Evolutionary conservation across 257 asterid genomes (phyloP).

Genomic region (Solanum chilense): DNA sequence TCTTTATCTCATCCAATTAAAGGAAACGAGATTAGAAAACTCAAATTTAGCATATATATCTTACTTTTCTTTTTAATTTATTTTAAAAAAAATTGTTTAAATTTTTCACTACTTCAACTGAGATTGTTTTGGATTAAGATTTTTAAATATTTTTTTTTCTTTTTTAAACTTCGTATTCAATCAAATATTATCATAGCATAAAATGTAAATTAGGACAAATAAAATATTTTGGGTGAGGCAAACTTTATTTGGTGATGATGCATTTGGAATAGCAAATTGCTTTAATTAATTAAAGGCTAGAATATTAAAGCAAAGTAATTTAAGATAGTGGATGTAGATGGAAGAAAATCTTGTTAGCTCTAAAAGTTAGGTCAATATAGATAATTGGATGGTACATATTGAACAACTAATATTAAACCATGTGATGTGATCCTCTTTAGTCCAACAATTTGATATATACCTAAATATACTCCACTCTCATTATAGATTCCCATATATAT

Average conservation of each 20-base stretch:
- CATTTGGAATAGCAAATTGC: background rate
- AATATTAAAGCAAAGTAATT: background rate
- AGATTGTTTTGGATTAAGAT: background rate
- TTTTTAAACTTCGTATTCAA: background rate
- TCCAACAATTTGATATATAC: background rate
- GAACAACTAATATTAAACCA: background rate
- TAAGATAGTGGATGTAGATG: background rate
- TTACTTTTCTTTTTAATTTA: too few species aligned
- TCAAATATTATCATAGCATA: background rate
- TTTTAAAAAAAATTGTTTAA: background rate
- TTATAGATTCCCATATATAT: background rate
- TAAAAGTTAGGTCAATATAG: background rate
- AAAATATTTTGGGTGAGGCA: background rate
- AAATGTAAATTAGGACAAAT: background rate
- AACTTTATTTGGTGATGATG: background rate
- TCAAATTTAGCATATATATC: background rate
- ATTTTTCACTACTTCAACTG: too few species aligned
- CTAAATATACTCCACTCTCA: background rate
- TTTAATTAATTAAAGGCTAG: background rate
- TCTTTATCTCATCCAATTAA: background rate
- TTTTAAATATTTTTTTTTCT: too few species aligned
- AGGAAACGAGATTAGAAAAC: background rate
- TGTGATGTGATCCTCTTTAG: background rate
- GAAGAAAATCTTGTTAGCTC: background rate
- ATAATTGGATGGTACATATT: background rate